These are phyloP conservation scores for Suillus weaverae DNA, from an alignment of 768 basidiomycete species.

Conservation along the genomic window DNA sequence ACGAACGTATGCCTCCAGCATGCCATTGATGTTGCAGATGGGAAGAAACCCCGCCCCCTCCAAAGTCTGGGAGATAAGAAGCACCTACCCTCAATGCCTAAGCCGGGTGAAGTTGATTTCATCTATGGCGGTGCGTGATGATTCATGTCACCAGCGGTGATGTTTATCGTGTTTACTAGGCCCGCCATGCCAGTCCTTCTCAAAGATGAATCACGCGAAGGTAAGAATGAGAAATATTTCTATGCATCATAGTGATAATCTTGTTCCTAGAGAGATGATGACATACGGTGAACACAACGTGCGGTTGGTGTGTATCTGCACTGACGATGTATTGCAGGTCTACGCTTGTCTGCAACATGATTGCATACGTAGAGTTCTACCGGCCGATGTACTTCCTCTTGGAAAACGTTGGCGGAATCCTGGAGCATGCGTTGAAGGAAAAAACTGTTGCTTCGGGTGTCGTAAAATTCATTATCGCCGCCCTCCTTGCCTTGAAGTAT, in stretches of 20 bases:
- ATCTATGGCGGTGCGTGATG: slow-evolving; percentile 65
- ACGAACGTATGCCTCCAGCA: slow-evolving; percentile 59
- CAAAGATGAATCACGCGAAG: slow-evolving; percentile 59
- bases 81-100: slow-evolving; percentile 51
- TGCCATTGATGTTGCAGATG: slow-evolving; percentile 49
- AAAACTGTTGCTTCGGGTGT: slow-evolving; percentile 51
- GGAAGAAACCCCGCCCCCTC: slow-evolving; percentile 41
- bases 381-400: slow-evolving; percentile 63
- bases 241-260: not conserved
- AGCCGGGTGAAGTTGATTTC: slow-evolving; percentile 61
- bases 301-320: not conserved
- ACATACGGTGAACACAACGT: slow-evolving; percentile 46
- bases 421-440: slow-evolving; percentile 48
- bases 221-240: slow-evolving; percentile 33
- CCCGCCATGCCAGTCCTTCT: slow-evolving; percentile 77
- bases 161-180: slow-evolving; percentile 38
- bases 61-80: slow-evolving; percentile 39
- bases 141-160: not conserved
- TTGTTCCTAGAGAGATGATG: slow-evolving; percentile 49
- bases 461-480: slow-evolving; percentile 64
- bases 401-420: slow-evolving; percentile 70
- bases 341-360: slow-evolving; percentile 67
- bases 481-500: slow-evolving; percentile 64
- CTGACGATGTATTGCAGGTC: slow-evolving; percentile 38
- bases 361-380: slow-evolving; percentile 68